These are phyloP conservation scores for Dothideomycetes sp. DNA, from an alignment of 2,329 filamentous ascomycete genomes.

Conservation along the genomic window DNA sequence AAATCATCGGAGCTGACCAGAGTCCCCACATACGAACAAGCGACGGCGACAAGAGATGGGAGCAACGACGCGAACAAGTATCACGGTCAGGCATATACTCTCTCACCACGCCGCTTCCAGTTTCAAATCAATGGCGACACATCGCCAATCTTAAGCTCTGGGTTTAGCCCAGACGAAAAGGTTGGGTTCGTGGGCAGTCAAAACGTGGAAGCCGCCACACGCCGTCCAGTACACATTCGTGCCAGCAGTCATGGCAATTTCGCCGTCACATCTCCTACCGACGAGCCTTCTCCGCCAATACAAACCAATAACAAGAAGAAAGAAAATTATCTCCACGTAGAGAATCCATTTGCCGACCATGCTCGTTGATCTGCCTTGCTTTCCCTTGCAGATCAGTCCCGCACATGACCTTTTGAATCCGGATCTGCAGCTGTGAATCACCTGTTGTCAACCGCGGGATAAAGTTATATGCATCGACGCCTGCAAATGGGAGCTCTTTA, in stretches of 20 bases:
- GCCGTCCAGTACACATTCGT: slow-evolving; percentile 32
- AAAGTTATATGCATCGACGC: slow-evolving; percentile 12
- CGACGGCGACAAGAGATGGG: slow-evolving; percentile 19
- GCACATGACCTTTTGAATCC: slow-evolving; percentile 34
- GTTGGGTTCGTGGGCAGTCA: slow-evolving; percentile 31
- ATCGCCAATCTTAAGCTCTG: slow-evolving; percentile 18
- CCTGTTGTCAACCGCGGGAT: slow-evolving; percentile 28
- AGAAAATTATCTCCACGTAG: slow-evolving; percentile 13
- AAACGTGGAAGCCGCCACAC: slow-evolving; percentile 28
- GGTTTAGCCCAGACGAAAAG: slow-evolving; percentile 26
- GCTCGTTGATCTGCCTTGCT: slow-evolving; percentile 27
- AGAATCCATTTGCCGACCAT: slow-evolving; percentile 30
- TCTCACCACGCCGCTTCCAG: slow-evolving; percentile 31
- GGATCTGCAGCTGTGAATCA: slow-evolving; percentile 21
- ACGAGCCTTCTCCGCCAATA: slow-evolving; percentile 17
- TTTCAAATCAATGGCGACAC: slow-evolving; percentile 23
- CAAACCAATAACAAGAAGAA: slow-evolving; percentile 19
- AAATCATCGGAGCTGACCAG: slow-evolving; percentile 24
- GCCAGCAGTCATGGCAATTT: slow-evolving; percentile 34
- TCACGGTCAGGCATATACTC: slow-evolving; percentile 33
- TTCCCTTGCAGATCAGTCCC: slow-evolving; percentile 22
- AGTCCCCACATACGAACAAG: slow-evolving; percentile 14
- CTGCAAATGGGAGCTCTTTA: slow-evolving; percentile 20
- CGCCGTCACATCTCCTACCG: slow-evolving; percentile 31
- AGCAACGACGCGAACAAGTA: slow-evolving; percentile 32